phyloP scores from a whole-genome alignment of 2,329 filamentous ascomycete species.

The Biscogniauxia marginata region DNA sequence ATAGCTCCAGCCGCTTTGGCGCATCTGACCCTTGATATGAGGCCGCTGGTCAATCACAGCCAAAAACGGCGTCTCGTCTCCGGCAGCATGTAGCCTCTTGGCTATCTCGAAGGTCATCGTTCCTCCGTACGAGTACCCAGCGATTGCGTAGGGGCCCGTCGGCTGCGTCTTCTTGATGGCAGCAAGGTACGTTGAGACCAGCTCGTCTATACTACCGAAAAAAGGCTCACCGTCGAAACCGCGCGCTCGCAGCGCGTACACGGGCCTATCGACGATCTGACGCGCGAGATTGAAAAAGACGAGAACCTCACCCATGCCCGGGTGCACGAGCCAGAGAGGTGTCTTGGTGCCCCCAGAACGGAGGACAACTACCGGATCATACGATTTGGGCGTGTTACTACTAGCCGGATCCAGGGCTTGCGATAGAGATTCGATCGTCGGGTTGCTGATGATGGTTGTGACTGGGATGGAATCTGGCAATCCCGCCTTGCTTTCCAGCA shows the following conservation, averaged over 20 bases:
- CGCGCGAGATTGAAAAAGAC: conserved; percentile 39
- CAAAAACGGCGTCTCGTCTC: conserved; percentile 41
- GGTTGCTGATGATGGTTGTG: no score
- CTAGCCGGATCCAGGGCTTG: no score
- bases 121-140: conserved; percentile 50
- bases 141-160: conserved; percentile 49
- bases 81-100: conserved; percentile 40
- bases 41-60: conserved; percentile 48
- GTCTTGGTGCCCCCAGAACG: conserved; percentile 30
- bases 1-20: conserved; percentile 39
- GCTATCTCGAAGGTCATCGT: conserved; percentile 51
- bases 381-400: no score
- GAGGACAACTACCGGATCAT: conserved; percentile 29
- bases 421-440: no score
- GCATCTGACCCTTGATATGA: conserved; percentile 44
- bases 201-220: conserved; percentile 40
- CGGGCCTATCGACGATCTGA: conserved; percentile 41
- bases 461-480: no score
- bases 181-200: conserved; percentile 38
- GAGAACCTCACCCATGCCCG: conserved; percentile 42
- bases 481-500: no score
- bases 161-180: conserved; percentile 45
- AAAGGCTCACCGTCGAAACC: conserved; percentile 41
- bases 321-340: conserved; percentile 42
- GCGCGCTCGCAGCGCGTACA: conserved; percentile 46